Percentiles rank a stretch among this genome's conserved stretches.
These are phyloP conservation scores for Cubamyces sp. DNA, from an alignment of 768 basidiomycete species.

Conservation along the genomic window DNA sequence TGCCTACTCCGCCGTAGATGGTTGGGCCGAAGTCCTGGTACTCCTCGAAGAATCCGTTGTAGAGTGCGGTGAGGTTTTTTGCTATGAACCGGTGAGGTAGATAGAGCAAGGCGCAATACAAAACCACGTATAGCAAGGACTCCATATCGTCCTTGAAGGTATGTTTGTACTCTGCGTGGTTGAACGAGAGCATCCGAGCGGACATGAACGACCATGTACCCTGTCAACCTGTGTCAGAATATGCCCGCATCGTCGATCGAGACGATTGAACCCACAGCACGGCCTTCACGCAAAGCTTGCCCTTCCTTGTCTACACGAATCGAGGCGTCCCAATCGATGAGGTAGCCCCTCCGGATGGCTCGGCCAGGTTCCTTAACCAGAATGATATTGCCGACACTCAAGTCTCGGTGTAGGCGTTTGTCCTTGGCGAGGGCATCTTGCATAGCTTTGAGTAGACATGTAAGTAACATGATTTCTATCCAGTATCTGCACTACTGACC, in stretches of 20 bases:
- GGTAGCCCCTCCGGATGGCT: neutral
- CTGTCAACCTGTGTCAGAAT: too few relatives aligned
- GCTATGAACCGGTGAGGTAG: neutral
- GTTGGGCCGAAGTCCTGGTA: neutral
- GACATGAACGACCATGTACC: too few relatives aligned
- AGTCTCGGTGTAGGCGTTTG: constrained; percentile 3
- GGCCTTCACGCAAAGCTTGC: neutral
- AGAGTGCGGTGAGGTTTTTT: neutral
- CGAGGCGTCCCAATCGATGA: constrained; percentile 19
- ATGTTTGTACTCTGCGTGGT: neutral
- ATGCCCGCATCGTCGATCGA: too few relatives aligned
- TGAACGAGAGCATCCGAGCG: neutral
- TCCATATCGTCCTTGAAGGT: constrained; percentile 24
- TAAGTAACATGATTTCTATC: too few relatives aligned
- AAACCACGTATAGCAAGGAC: constrained; percentile 16
- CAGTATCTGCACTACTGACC: neutral
- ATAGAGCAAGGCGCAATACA: constrained; percentile 12
- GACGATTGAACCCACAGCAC: too few relatives aligned
- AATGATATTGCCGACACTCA: constrained; percentile 13
- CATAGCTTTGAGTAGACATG: constrained; percentile 1
- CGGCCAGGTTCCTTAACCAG: neutral
- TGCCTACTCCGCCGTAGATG: neutral
- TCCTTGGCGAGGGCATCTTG: constrained; percentile 4
- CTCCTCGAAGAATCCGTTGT: neutral
- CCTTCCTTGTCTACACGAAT: neutral